Evolutionary conservation across 768 basidiomycete species (phyloP).

Genomic region (Serpula lacrymans): DNA sequence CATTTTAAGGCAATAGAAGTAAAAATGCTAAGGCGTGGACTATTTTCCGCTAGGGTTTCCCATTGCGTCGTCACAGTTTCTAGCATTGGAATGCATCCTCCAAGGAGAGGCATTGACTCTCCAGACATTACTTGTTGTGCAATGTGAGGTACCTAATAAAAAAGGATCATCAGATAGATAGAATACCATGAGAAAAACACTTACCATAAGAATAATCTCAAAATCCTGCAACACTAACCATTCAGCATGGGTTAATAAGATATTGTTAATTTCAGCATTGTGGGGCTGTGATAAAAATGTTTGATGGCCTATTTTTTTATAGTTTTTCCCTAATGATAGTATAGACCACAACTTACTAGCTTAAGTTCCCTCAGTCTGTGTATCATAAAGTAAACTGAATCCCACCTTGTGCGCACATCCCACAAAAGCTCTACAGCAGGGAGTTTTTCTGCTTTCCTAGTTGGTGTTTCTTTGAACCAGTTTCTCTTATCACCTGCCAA

Average conservation of each 20-base stretch:
- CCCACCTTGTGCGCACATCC: conserved; percentile 37
- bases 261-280: not conserved
- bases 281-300: conserved; percentile 1
- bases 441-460: not conserved
- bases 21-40: not conserved
- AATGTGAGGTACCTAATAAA: not conserved
- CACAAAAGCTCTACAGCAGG: conserved; percentile 10
- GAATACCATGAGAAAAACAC: too few species aligned
- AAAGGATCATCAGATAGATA: not conserved
- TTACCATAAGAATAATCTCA: conserved; percentile 9
- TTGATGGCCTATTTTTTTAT: not conserved
- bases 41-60: not conserved
- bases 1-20: not conserved
- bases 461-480: not conserved
- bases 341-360: not conserved
- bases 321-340: not conserved
- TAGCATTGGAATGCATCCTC: not conserved
- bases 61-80: conserved; percentile 2
- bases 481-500: conserved; percentile 1
- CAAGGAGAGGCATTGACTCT: conserved; percentile 1
- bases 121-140: conserved; percentile 6
- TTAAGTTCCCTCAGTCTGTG: conserved; percentile 1
- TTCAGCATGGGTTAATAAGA: not conserved
- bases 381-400: conserved; percentile 37
- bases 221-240: conserved; percentile 9